phyloP scores from a whole-genome alignment of 2,329 filamentous ascomycete genomes.

The Claviceps lovelessii region DNA sequence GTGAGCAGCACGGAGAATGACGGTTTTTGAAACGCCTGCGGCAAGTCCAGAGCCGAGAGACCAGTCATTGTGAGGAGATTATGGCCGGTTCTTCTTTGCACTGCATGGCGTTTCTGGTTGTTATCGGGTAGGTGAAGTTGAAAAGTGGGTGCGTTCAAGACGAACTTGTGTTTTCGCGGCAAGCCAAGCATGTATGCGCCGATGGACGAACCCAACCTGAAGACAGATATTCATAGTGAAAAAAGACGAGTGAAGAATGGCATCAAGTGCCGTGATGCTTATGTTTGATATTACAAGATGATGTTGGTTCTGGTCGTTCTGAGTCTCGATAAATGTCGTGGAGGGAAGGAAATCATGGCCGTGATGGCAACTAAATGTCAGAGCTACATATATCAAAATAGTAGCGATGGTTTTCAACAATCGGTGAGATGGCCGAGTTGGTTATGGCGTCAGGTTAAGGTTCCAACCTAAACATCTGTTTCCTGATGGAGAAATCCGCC shows the following conservation, averaged over 20 bases:
- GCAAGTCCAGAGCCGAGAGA: constrained; percentile 43
- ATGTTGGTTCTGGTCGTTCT: no score
- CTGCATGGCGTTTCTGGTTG: not conserved
- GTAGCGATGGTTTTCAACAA: rapidly evolving
- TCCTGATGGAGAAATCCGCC: constrained; percentile 23
- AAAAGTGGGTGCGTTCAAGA: not conserved
- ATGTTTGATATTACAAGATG: not conserved
- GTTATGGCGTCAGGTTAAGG: constrained; percentile 24
- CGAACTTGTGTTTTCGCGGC: not conserved
- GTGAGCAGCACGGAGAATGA: constrained; percentile 47
- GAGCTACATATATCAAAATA: rapidly evolving
- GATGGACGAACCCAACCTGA: not conserved
- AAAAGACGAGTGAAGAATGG: not conserved
- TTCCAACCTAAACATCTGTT: constrained; percentile 12
- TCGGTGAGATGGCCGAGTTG: constrained; percentile 22
- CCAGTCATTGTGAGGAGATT: not conserved
- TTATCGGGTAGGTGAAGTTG: not conserved
- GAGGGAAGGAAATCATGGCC: not conserved
- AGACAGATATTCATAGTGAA: not conserved
- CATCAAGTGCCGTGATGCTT: not conserved
- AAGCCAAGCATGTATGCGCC: not conserved
- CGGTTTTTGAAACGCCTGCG: constrained; percentile 70
- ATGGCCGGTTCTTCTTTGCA: not conserved
- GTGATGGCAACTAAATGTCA: rapidly evolving
- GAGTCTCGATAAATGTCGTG: no score